Conservation (phyloP, 202 grass and related monocot species). For the Bolboschoenoplectus hybrid region DNA sequence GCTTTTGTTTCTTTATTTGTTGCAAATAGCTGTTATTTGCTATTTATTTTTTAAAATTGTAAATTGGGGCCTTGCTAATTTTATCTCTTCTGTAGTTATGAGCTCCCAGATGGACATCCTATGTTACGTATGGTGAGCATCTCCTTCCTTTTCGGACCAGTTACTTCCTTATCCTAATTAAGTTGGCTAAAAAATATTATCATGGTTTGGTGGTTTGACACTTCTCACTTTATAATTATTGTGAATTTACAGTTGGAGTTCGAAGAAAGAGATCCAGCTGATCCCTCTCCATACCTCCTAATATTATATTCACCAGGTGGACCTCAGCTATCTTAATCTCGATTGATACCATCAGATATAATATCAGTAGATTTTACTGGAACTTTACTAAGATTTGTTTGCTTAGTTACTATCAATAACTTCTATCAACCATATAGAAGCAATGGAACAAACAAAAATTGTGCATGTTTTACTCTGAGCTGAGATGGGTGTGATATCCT, state of each 20-base stretch:
- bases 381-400: not conserved
- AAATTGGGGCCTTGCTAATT: slow-evolving; percentile 31
- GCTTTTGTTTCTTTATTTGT: slow-evolving; percentile 37
- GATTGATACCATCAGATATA: slow-evolving; percentile 1
- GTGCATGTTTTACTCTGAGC: not conserved
- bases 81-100: slow-evolving; percentile 65
- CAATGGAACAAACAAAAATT: not conserved
- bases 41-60: not conserved
- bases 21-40: slow-evolving; percentile 35
- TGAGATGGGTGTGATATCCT: not conserved
- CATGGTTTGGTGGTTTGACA: not conserved
- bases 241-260: slow-evolving; percentile 67
- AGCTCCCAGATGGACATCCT: slow-evolving; percentile 89
- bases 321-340: slow-evolving; percentile 44
- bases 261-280: slow-evolving; percentile 66
- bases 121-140: slow-evolving; percentile 67
- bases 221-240: not conserved
- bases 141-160: slow-evolving; percentile 33
- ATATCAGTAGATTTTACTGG: not conserved
- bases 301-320: slow-evolving; percentile 70
- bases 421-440: not conserved
- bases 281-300: slow-evolving; percentile 86
- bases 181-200: slow-evolving; percentile 5
- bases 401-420: not conserved
- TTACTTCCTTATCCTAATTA: slow-evolving; percentile 27